Evolutionary conservation across 2,329 filamentous ascomycete genomes (phyloP), one percentile per base, ranked within the genome.

Genomic region (Exophiala lecanii-corni): DNA sequence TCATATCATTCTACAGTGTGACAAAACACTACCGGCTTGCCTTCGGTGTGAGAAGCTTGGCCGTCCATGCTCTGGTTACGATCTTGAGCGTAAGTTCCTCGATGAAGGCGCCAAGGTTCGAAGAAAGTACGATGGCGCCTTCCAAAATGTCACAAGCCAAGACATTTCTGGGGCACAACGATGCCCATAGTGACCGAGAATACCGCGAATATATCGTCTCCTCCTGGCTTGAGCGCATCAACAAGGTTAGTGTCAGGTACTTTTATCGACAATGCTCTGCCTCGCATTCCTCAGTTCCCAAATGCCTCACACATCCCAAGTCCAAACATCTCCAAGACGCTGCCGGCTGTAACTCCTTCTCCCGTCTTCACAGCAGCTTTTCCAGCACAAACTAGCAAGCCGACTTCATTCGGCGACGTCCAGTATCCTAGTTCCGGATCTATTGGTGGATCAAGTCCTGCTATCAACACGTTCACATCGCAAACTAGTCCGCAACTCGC

Each of bases 1-100:
- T 26, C 9, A 36, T 10, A 9, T 17, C 23, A 26, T 26, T 26
- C 23, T 54, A 15, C 53, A 68, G 65, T 68, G 65, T 47, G 65
- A 68, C 51, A 65, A 67, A 45, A 57, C 58, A 31, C 59, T 65
- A 5, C 63, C 65, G 4, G 56, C 58, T 10, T 68, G 65, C 41
- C 60, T 62, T 41, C 60, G 64, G 15, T 68, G 65, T 45, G 54
- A 54, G 19, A 55, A 58, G 34, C 59, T 64, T 5, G 63, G 63
- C 9, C 59, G 63, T 17, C 58, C 66, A 39, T 68, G 65, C 34
- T 63, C 64, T 1, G 65, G 65, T n/a, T 68, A 67, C 58, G 60
- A 66, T 15, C 62, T 66, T 40, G 66, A 60, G 16, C 64, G 65
- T 43, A 68, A 68, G 32, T 68, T 68, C 43, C 65, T 68, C 35